phyloP scores from a whole-genome alignment of 345 rosid genomes.

The Sonneratia alba region DNA sequence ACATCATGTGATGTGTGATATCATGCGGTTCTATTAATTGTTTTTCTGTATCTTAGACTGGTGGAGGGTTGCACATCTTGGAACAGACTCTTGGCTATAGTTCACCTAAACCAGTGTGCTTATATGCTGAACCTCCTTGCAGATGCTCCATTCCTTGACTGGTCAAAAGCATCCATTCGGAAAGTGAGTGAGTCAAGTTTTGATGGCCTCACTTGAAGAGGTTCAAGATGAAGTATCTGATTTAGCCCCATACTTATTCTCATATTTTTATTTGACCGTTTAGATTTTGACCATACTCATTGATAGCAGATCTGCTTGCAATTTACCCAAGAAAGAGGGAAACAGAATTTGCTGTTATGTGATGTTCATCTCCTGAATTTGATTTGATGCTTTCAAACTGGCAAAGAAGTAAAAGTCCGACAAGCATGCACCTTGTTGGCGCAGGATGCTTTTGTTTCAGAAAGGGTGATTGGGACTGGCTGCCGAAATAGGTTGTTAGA shows the following conservation, averaged over 20 bases:
- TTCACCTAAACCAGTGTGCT: not conserved
- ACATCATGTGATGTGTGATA: too few relatives aligned
- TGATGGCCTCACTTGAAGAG: not conserved
- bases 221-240: not conserved
- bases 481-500: not conserved
- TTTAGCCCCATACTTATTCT: not conserved
- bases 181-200: not conserved
- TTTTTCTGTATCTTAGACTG: not conserved
- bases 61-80: not conserved
- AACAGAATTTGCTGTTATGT: not conserved
- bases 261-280: not conserved
- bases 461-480: not conserved
- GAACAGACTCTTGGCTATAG: not conserved
- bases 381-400: not conserved
- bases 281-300: not conserved
- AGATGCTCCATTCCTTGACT: not conserved
- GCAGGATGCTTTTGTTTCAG: not conserved
- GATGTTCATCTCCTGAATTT: not conserved
- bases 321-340: not conserved
- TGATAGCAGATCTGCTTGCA: not conserved
- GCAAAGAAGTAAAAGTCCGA: too few relatives aligned
- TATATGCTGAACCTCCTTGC: not conserved
- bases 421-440: not conserved
- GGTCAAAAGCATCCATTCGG: not conserved
- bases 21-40: too few relatives aligned